Conservation (phyloP, 1,284 basidiomycete genomes). For the Tetrapyrgos nigripes region DNA sequence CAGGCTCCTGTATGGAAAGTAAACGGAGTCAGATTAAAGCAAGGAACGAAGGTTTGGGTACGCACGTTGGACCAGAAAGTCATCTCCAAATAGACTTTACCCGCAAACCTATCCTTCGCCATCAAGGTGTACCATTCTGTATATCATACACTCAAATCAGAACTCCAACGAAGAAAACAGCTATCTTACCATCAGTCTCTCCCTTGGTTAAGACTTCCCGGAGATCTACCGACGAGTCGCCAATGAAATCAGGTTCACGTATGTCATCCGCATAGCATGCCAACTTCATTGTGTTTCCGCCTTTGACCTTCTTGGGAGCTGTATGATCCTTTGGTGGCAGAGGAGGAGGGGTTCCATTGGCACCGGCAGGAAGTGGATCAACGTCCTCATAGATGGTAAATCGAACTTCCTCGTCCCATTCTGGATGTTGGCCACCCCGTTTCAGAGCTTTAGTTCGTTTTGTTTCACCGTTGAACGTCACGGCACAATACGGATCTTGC, state of each 20-base stretch:
- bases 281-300: conserved; percentile 81
- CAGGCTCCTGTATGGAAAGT: conserved; percentile 58
- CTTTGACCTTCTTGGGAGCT: conserved; percentile 67
- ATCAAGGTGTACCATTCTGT: conserved; percentile 93
- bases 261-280: conserved; percentile 95
- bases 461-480: conserved; percentile 82
- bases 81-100: conserved; percentile 93
- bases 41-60: conserved; percentile 26
- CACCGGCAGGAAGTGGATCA: conserved; percentile 33
- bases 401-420: conserved; percentile 98
- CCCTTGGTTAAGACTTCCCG: conserved; percentile 93
- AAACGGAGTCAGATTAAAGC: conserved; percentile 5
- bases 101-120: conserved; percentile 91
- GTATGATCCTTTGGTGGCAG: conserved; percentile 62
- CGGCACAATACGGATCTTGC: conserved; percentile 94
- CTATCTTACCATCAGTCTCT: conserved; percentile 89
- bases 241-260: conserved; percentile 95
- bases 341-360: conserved; percentile 62
- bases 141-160: conserved; percentile 10
- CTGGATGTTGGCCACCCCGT: conserved; percentile 96
- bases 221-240: conserved; percentile 88
- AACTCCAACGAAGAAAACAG: conserved; percentile 6
- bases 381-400: conserved; percentile 81
- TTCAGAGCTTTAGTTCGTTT: conserved; percentile 91
- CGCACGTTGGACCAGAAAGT: conserved; percentile 96